A percentile compares a stretch with the other conserved stretches of the same genome.
phyloP scores from a whole-genome alignment of 2,329 filamentous ascomycete species.

The Catunica adiposa region DNA sequence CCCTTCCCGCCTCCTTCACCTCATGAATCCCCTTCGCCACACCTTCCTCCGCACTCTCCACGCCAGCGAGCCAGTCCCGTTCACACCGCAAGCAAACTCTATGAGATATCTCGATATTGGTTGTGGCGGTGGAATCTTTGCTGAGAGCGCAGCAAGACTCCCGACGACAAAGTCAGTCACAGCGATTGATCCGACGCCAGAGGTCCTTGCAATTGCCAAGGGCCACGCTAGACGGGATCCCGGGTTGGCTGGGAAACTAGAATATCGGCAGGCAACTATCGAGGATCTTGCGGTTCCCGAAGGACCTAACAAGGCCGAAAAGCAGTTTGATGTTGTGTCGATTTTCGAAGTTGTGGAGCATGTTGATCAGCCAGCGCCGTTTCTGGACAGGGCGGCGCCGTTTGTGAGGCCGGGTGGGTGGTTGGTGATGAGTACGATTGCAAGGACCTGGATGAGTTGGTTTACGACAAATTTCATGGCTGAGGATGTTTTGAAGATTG shows the following conservation, averaged over 20 bases:
- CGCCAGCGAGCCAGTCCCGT: constrained; percentile 30
- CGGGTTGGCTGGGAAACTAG: constrained; percentile 42
- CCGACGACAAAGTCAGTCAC: constrained; percentile 46
- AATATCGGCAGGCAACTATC: constrained; percentile 60
- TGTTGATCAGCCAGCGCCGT: constrained; percentile 57
- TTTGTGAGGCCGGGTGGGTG: constrained; percentile 84
- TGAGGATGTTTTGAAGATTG: constrained; percentile 72
- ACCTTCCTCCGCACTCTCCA: constrained; percentile 71
- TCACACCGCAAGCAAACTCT: constrained; percentile 21
- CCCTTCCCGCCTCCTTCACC: constrained; percentile 76
- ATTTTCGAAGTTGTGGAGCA: constrained; percentile 95
- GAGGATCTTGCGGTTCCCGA: constrained; percentile 43
- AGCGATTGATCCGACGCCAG: constrained; percentile 61
- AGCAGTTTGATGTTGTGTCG: constrained; percentile 62
- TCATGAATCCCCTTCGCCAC: constrained; percentile 95
- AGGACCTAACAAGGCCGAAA: constrained; percentile 17
- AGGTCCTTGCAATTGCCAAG: constrained; percentile 58
- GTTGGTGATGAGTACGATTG: constrained; percentile 85
- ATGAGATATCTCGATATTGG: constrained; percentile 77
- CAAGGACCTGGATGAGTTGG: constrained; percentile 76
- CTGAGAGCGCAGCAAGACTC: constrained; percentile 65
- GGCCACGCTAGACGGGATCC: constrained; percentile 64
- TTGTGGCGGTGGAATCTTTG: constrained; percentile 92
- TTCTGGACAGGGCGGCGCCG: constrained; percentile 52
- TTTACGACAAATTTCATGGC: constrained; percentile 83